phyloP scores from a whole-genome alignment of 2,329 filamentous ascomycete species.

The Fusarium sp. region DNA sequence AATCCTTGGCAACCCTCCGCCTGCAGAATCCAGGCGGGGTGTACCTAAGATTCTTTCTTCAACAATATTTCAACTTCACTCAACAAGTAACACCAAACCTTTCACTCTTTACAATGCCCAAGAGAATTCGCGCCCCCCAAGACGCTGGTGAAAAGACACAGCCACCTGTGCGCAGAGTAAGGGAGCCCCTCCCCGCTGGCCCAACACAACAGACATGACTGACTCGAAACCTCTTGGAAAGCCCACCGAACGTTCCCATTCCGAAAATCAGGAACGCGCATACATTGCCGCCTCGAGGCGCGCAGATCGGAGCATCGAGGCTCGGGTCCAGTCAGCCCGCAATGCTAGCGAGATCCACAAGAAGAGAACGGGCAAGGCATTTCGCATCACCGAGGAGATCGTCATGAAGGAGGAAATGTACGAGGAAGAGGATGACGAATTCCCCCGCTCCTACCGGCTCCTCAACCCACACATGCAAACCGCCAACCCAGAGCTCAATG shows the following conservation, averaged over 20 bases:
- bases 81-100: neutral
- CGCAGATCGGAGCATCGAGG: conserved; percentile 88
- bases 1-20: neutral
- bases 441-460: conserved; percentile 74
- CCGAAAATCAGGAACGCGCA: conserved; percentile 87
- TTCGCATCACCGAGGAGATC: conserved; percentile 86
- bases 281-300: conserved; percentile 93
- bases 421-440: conserved; percentile 89
- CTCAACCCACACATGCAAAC: conserved; percentile 73
- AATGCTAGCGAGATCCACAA: conserved; percentile 94
- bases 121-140: conserved; percentile 51
- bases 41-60: neutral
- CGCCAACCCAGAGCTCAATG: conserved; percentile 70
- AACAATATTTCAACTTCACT: neutral
- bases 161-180: conserved; percentile 46
- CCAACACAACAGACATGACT: neutral
- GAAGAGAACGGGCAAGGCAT: conserved; percentile 82
- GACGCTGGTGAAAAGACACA: conserved; percentile 46
- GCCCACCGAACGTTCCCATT: conserved; percentile 76
- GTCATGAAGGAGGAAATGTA: conserved; percentile 96
- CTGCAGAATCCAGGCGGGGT: neutral
- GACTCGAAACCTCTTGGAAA: conserved; percentile 51
- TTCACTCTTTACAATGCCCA: conserved; percentile 49
- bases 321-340: conserved; percentile 86
- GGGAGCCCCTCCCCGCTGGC: neutral